Evolutionary conservation across 345 rosid species (phyloP), one percentile per base, ranked within the genome.

Genomic region (Rhodamnia rubescens): DNA sequence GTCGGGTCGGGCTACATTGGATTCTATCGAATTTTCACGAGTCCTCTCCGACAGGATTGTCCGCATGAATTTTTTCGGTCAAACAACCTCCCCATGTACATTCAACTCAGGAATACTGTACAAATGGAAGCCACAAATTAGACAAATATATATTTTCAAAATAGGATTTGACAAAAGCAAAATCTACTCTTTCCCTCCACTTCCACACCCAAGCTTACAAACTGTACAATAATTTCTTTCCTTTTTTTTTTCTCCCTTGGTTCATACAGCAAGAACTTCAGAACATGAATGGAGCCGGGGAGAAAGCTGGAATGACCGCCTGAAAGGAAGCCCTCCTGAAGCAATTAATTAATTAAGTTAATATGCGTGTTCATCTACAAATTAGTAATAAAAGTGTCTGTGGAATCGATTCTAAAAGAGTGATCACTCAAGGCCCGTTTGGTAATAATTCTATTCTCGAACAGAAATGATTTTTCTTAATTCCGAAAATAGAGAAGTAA

Each of bases 261-360:
- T 52, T 52, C 53, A 52, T 12, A 13, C 78, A 69, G 47, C 78
- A 69, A 32, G 58, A 42, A 57, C 26, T 69, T 57, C 74, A 85
- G 52, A 85, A 85, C 74, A 85, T 80, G 83, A 85, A 85, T n/a
- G 86, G 86, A 61, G 86, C 49, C 18, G 86, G 86, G 80, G 86
- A 78, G 81, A 80, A 85, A n/a, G 86, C 78, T 16, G 83, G 86
- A 57, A 85, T 85, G 22, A 80, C 83, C 83, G 64, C 52, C 74
- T 59, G 49, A 27, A 75, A 44, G 8, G 84, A 81, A 50, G 55
- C 58, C 57, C 81, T 80, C 54, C 83, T 80, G 86, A 36, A 75
- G 54, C 59, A 49, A 49, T 49, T 49, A 49, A 49, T 49, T 49
- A 49, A 49, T 49, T 49, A 49, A 44, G 13, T 69, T 18, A 40